Evolutionary conservation across 1,284 basidiomycete species (phyloP), one percentile per base, ranked within the genome.

Genomic region (Boletus sp.): DNA sequence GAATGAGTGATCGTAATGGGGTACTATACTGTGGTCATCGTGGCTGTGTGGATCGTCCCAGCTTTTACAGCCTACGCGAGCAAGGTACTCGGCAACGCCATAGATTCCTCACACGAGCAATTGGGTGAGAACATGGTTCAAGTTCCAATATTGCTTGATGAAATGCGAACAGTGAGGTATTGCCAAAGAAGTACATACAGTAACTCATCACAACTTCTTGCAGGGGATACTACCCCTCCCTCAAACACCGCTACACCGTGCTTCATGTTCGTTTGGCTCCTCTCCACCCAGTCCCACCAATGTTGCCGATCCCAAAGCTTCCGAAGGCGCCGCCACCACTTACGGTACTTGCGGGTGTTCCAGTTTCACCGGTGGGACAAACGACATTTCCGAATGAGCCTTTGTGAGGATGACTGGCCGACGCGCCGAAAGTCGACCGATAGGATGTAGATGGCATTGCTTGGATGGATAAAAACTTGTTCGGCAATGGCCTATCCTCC

Each of bases 391-490:
- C 61, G 8, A 52, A 41, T 10, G 63, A 52, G n/a, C 53, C 44
- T 37, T 62, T 66, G 36, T 50, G 52, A 4, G 42, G 14, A 30
- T 67, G 60, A 45, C 14, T 49, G 14, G 48, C 49, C 25, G 60
- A 51, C n/a, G 58, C 5, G 17, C 70, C 67, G 69, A 88, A 87
- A 10, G 77, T 76, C 0, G 82, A 69, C 37, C 85, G 75, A 69
- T 77, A 87, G 0, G 80, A 77, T 2, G 83, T 78, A 23, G 71
- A 62, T 1, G 86, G 84, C 46, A 84, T 69, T 4, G 85, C 69
- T 57, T 85, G 82, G 51, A 90, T 88, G n/a, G 82, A 77, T 27
- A 91, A 69, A 70, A 88, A 91, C 61, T 87, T 89, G 69, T 87
- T 86, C 1, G 81, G 79, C 2, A 77, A 75, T 0, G 88, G 87